Base-by-base conservation (phyloP, 441 rosid genomes). In the Lepidium campestre region DNA sequence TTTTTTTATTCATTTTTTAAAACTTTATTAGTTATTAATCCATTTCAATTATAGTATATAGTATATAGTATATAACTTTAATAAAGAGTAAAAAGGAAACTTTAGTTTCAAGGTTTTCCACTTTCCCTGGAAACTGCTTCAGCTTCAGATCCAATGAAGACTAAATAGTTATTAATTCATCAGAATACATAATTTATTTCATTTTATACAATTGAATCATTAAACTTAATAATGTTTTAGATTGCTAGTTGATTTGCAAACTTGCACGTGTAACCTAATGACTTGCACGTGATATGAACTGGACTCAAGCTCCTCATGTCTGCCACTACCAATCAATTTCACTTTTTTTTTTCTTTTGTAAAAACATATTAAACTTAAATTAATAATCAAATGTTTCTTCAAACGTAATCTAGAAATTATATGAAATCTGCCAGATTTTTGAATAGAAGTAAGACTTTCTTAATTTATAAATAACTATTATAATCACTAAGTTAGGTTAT, bases 91-190 rank as follows among this genome's bases (percentile, higher is more conserved):
- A 29, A 72, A 50, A 11, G 34, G 57, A 35, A 50, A 34, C 67
- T 65, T 58, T 25, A 58, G 36, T 58, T 72, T 72, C 67, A 72
- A 72, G 72, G 44, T n/a, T 72, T 17, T 40, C 71, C 54, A 72
- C 65, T 57, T 72, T 72, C 52, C 76, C 71, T 72, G 67, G 76
- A 72, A 72, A 65, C 56, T 65, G 61, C 71, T 52, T 58, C 59
- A 71, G 59, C 70, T 64, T 64, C 76, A 72, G 76, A 72, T 72
- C 76, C 72, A 72, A 72, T 59, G 76, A 58, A 41, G 67, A 50
- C 0, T 57, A 58, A 0, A 48, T 64, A 7, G 15, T 39, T 9
- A 12, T 46, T 56, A 15, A 10, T 5, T 57, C n/a, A 55, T 46
- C 35, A 40, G 2, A 23, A 32, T 48, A 64, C 39, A 46, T 4